Evolutionary conservation across 495 filamentous ascomycete genomes (phyloP), one percentile per base, ranked within the genome.

Genomic region (Physcia stellaris): DNA sequence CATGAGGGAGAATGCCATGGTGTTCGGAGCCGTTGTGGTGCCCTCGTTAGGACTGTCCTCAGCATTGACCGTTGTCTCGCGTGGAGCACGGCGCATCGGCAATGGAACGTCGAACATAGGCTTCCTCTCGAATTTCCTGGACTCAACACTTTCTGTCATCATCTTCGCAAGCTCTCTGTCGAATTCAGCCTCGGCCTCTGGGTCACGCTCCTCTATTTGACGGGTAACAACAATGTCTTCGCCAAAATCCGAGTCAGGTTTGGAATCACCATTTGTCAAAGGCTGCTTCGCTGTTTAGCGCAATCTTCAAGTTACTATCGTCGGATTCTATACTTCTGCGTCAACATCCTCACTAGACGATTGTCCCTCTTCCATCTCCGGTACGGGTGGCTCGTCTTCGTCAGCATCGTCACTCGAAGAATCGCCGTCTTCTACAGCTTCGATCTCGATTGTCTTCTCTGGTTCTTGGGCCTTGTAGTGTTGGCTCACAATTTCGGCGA

Each of bases 131-230:
- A 92, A 90, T 48, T 88, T 90, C 37, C 92, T 71, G 6, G 86
- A 84, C 26, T 96, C 92, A 55, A 92, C 61, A 63, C 87, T 94
- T 52, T 99, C 90, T 44, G 86, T 70, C 92, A 96, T 95, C 77
- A 99, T 83, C 59, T 95, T 96, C 13, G 92, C 87, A 57, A 92
- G 86, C 61, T 96, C 90, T 49, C 90, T 84, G 50, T 96, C 92
- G 50, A 99, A 99, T 26, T 99, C 92, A 4, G 88, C 90, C 45
- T 96, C 90, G 30, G 76, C 82, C 60, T 94, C 86, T 0, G 90
- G 92, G 43, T 99, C 87, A 29, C 87, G 71, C 52, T 92, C 78
- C 56, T 94, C 83, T 51, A 93, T 80, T 51, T 86, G 75, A 29
- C 84, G 73, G 10, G 85, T 88, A 28, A 99, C 87, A 24, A 94